These are phyloP conservation scores for Tulasnella sp. DNA, from an alignment of 768 basidiomycete genomes.

Conservation along the genomic window DNA sequence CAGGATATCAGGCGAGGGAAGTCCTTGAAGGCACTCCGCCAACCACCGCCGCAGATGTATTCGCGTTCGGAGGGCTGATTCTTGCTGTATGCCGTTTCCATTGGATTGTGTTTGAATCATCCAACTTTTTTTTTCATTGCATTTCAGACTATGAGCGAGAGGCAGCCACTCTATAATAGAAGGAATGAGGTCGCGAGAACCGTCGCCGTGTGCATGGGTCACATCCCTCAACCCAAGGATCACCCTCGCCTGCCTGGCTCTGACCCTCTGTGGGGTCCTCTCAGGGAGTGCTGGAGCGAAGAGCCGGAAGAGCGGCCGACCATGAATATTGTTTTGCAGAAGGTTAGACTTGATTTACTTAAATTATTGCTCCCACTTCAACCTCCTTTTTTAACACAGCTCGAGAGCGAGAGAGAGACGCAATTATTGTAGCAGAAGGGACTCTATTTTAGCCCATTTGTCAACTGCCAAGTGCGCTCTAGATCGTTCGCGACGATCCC, in stretches of 20 bases:
- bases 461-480: too few relatives aligned
- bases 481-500: too few relatives aligned
- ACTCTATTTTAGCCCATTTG: too few relatives aligned
- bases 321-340: background rate
- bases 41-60: too few relatives aligned
- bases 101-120: too few relatives aligned
- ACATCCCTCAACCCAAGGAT: background rate
- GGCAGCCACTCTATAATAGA: background rate
- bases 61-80: too few relatives aligned
- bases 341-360: background rate
- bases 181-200: background rate
- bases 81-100: too few relatives aligned
- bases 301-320: background rate
- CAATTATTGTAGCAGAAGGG: background rate
- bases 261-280: background rate
- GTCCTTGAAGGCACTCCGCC: too few relatives aligned
- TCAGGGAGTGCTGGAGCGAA: background rate
- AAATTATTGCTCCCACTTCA: fast-evolving
- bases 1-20: too few relatives aligned
- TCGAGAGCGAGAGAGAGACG: background rate
- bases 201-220: background rate
- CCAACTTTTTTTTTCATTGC: too few relatives aligned
- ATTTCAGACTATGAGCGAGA: background rate
- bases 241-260: background rate
- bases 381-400: background rate